Evolutionary conservation across 2,329 filamentous ascomycete genomes (phyloP), one percentile per base, ranked within the genome.

Genomic region (Aspergillus viridinutans): DNA sequence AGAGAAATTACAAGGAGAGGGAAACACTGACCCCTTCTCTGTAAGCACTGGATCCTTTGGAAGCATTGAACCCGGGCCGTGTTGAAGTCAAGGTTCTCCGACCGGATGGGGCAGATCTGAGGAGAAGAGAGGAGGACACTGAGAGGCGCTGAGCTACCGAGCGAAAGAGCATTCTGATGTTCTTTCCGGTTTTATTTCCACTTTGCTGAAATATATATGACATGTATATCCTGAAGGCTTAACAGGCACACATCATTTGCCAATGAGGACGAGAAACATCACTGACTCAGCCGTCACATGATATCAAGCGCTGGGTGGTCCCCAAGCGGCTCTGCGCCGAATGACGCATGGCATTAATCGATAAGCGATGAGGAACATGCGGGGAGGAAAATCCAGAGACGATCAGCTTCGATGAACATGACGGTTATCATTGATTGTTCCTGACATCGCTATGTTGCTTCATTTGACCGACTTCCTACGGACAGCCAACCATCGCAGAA

Each of bases 391-490:
- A 47, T 61, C 62, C 65, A 71, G 68, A 52, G 64, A 51, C 63
- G 65, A 69, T 70, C 69, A 71, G 68, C 68, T 71, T 71, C 57
- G 63, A 65, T 59, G 61, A 57, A 57, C 43, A 55, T 54, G 54
- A 55, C 50, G 42, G 29, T 17, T 14, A 35, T 35, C 32, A 35
- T 35, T 35, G 51, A 45, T 53, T 42, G 49, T 50, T 40, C 21
- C 43, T 47, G 43, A 25, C 43, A 23, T 26, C 23, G 21, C 43
- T 26, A 12, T 25, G 43, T 21, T 47, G 21, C 43, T 45, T n/a
- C 49, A 17, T 17, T 38, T 35, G 4, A 38, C 21, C 7, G 14
- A 8, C 8, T 38, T n/a, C 12, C 2, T 40, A 17, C 38, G 12
- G 49, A 20, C 23, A 52, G 43, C 9, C 35, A n/a, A 38, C 43